Percentiles rank a stretch among this genome's conserved stretches.
Conservation (phyloP, 23 red algal genomes). For the Gracilariopsis chorda region DNA sequence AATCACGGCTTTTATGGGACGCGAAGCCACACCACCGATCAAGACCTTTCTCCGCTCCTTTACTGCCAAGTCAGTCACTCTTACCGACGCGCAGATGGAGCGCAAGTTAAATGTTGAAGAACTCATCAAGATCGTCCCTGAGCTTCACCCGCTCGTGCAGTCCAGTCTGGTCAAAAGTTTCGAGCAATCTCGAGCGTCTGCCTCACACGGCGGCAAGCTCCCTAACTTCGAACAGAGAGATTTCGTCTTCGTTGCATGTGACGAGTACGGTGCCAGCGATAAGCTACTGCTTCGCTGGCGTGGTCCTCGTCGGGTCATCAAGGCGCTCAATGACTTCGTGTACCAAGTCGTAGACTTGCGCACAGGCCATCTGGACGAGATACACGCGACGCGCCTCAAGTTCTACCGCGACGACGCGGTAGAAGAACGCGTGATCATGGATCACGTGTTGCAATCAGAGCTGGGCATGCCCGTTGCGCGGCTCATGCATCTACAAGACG, state of each 20-base stretch:
- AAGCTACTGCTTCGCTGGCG: conserved; percentile 7
- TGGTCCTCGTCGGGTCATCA: conserved; percentile 9
- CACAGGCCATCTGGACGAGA: background rate
- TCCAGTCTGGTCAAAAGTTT: background rate
- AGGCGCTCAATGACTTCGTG: background rate
- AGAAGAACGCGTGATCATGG: background rate
- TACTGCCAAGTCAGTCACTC: background rate
- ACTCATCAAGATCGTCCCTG: background rate
- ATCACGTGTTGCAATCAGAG: background rate
- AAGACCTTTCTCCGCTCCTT: background rate
- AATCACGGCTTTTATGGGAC: conserved; percentile 1
- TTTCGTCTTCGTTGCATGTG: background rate
- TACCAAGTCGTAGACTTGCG: conserved; percentile 8
- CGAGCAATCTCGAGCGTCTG: background rate
- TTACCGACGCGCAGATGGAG: conserved; percentile 17
- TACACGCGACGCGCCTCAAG: conserved; percentile 17
- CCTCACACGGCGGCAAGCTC: background rate
- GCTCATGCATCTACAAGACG: background rate
- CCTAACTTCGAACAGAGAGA: background rate
- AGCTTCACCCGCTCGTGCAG: conserved; percentile 32
- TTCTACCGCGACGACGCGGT: background rate
- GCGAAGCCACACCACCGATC: background rate
- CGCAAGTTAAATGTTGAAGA: background rate
- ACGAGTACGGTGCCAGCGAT: background rate
- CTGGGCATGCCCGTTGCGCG: background rate